Conservation (phyloP, 192 early-diverging fungal species). For the Entophlyctis luteolus region DNA sequence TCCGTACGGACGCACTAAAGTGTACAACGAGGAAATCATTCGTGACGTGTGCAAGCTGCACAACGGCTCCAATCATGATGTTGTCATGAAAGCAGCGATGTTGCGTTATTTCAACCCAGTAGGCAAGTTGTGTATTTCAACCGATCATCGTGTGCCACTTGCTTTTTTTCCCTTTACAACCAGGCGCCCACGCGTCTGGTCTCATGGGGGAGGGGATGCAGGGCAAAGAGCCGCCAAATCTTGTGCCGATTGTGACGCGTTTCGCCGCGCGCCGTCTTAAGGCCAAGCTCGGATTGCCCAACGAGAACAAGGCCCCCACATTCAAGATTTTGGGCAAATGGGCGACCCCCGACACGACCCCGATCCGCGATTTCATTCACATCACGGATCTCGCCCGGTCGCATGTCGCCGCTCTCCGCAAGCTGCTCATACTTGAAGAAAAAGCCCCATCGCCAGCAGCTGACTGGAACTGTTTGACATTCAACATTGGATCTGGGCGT, state of each 20-base stretch:
- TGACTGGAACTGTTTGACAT: conserved; percentile 57
- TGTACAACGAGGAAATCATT: conserved; percentile 76
- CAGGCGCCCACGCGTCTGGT: conserved; percentile 72
- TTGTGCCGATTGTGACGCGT: conserved; percentile 64
- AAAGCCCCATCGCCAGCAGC: not conserved
- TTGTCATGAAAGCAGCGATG: not conserved
- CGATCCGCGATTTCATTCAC: conserved; percentile 82
- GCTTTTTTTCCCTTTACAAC: not conserved
- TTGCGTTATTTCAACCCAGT: conserved; percentile 81
- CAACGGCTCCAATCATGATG: not conserved
- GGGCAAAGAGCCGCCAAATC: conserved; percentile 77
- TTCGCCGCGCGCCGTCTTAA: conserved; percentile 34
- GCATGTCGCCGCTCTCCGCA: conserved; percentile 69
- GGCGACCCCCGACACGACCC: conserved; percentile 76
- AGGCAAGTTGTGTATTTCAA: conserved; percentile 42
- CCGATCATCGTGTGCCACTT: not conserved
- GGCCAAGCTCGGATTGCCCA: not conserved
- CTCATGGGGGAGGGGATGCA: conserved; percentile 80
- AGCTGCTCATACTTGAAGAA: not conserved
- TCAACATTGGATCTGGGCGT: conserved; percentile 76
- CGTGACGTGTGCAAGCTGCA: conserved; percentile 20
- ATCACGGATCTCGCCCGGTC: conserved; percentile 80
- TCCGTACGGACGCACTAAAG: conserved; percentile 78
- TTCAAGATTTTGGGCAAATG: conserved; percentile 69
- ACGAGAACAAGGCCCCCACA: not conserved